Conservation (phyloP, 495 filamentous ascomycete species). For the Penicillium lividum region DNA sequence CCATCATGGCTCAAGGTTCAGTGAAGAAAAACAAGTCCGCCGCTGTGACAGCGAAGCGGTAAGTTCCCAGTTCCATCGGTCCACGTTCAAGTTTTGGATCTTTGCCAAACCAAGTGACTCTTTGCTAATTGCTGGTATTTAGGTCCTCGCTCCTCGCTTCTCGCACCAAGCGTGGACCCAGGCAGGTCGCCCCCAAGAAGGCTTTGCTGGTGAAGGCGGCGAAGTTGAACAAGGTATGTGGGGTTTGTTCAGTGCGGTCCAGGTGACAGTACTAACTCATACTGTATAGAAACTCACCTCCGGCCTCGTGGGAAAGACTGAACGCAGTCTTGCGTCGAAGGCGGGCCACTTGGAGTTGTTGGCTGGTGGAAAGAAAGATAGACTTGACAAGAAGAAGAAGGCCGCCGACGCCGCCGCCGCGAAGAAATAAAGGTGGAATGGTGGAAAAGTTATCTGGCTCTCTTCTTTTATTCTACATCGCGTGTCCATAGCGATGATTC, state of each 20-base stretch:
- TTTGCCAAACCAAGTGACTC: neutral
- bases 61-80: conserved; percentile 8
- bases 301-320: conserved; percentile 63
- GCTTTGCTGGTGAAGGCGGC: conserved; percentile 56
- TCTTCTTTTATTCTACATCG: neutral
- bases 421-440: conserved; percentile 19
- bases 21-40: conserved; percentile 41
- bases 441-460: neutral
- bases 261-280: neutral
- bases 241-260: neutral
- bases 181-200: conserved; percentile 72
- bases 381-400: conserved; percentile 17
- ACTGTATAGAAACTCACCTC: conserved; percentile 60
- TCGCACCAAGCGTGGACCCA: conserved; percentile 55
- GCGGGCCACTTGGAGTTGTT: conserved; percentile 76
- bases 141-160: conserved; percentile 15
- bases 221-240: conserved; percentile 61
- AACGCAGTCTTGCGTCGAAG: conserved; percentile 63
- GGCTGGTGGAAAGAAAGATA: conserved; percentile 63
- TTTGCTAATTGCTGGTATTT: conserved; percentile 5
- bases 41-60: conserved; percentile 34
- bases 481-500: conserved; percentile 13
- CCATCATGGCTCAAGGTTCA: conserved; percentile 39
- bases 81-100: too few relatives aligned
- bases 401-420: conserved; percentile 14